A percentile compares a stretch with the other conserved stretches of the same genome.
Evolutionary conservation across 257 asterid genomes (phyloP).

Genomic region (Cinchona pubescens): DNA sequence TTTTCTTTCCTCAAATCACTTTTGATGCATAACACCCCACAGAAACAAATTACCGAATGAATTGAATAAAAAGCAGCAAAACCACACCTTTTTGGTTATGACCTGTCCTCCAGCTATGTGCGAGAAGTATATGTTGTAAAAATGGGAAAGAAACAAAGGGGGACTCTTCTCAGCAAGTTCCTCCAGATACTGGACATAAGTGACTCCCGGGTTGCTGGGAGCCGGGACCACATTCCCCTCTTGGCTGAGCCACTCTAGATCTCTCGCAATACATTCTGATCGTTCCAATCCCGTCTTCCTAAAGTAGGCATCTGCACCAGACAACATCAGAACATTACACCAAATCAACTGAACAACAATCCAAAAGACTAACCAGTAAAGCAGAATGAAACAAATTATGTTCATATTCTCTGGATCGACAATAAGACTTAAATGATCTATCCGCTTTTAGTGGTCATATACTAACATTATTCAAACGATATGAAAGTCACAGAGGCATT

Average conservation of each 20-base stretch:
- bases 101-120: constrained; percentile 92
- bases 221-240: constrained; percentile 64
- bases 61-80: constrained; percentile 7
- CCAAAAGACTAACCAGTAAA: not conserved
- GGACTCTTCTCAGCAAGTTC: constrained; percentile 77
- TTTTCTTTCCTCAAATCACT: not conserved
- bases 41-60: not conserved
- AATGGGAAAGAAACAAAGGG: constrained; percentile 70
- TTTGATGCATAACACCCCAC: constrained; percentile 8
- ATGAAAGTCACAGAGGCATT: not conserved
- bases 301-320: constrained; percentile 74
- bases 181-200: constrained; percentile 62
- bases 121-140: constrained; percentile 87
- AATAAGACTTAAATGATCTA: not conserved
- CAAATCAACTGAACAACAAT: not conserved
- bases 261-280: constrained; percentile 50
- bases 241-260: constrained; percentile 65
- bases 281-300: constrained; percentile 89
- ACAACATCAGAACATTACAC: constrained; percentile 10
- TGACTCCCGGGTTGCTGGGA: constrained; percentile 68
- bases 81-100: constrained; percentile 66
- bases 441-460: not conserved
- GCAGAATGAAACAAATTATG: not conserved
- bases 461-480: not conserved
- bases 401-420: not conserved